A percentile compares a stretch with the other conserved stretches of the same genome.
Conservation (phyloP, 495 filamentous ascomycete species). For the Patellaria atrata region DNA sequence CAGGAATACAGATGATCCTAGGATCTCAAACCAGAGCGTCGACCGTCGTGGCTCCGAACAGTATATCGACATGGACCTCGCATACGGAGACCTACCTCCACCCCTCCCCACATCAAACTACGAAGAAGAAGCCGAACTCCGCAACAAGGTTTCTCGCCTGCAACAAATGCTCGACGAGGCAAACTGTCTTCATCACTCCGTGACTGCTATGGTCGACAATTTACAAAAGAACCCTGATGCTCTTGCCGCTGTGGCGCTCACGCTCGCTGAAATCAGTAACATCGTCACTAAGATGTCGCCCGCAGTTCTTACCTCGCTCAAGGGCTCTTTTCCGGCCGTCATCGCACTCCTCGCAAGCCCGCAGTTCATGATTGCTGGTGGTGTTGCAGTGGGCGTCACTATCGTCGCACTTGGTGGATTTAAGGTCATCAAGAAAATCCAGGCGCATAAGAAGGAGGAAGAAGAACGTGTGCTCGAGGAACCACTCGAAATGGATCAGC, state of each 20-base stretch:
- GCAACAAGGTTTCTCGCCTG: conserved; percentile 49
- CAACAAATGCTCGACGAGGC: conserved; percentile 67
- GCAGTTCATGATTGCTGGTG: conserved; percentile 85
- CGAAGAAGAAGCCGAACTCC: conserved; percentile 46
- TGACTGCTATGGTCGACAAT: conserved; percentile 65
- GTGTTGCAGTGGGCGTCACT: conserved; percentile 76
- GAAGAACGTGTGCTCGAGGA: conserved; percentile 37
- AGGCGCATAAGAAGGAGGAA: conserved; percentile 34
- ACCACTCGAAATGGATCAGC: conserved; percentile 31
- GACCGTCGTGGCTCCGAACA: conserved; percentile 34
- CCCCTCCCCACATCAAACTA: conserved; percentile 28
- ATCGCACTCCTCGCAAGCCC: conserved; percentile 79
- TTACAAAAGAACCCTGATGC: conserved; percentile 85
- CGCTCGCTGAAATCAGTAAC: conserved; percentile 79
- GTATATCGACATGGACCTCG: conserved; percentile 73
- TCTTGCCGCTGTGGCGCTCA: conserved; percentile 84
- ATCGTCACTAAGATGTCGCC: conserved; percentile 75
- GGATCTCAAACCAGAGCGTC: conserved; percentile 1
- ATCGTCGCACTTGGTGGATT: conserved; percentile 90
- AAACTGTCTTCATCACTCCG: conserved; percentile 76
- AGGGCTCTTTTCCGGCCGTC: conserved; percentile 63
- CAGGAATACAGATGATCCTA: conserved; percentile 22
- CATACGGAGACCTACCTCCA: conserved; percentile 61
- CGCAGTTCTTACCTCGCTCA: conserved; percentile 55
- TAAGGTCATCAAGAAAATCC: conserved; percentile 87